These are phyloP conservation scores for Phytophthora agathidicida DNA, from an alignment of 352 stramenopile genomes.

Conservation along the genomic window DNA sequence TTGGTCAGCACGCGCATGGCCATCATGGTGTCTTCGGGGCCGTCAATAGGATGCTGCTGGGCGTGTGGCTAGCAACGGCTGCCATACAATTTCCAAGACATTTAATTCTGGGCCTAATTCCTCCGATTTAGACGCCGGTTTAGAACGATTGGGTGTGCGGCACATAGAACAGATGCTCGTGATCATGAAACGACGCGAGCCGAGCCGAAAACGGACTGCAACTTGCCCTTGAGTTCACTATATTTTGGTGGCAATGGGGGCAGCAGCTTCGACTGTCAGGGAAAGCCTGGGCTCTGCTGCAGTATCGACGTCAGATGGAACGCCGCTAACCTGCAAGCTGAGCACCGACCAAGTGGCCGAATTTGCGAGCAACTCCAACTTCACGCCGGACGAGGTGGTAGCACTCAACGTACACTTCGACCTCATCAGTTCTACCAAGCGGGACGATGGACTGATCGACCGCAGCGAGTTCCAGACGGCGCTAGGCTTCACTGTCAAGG, in stretches of 20 bases:
- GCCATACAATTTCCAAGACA: slow-evolving; percentile 12
- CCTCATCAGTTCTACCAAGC: slow-evolving; percentile 65
- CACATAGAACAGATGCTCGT: no score
- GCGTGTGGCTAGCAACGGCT: slow-evolving; percentile 33
- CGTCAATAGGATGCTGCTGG: slow-evolving; percentile 30
- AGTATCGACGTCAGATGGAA: background rate
- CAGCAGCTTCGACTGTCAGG: slow-evolving; percentile 65
- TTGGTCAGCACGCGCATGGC: slow-evolving; percentile 61
- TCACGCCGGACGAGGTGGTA: slow-evolving; percentile 63
- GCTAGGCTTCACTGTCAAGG: slow-evolving; percentile 77
- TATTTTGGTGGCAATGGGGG: slow-evolving; percentile 42
- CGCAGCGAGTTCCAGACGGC: slow-evolving; percentile 81
- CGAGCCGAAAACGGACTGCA: slow-evolving; percentile 14
- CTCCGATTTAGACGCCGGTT: slow-evolving; percentile 26
- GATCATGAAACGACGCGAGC: slow-evolving; percentile 19
- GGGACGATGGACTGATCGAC: slow-evolving; percentile 78
- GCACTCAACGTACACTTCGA: slow-evolving; percentile 70
- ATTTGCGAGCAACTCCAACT: slow-evolving; percentile 53
- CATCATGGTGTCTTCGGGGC: slow-evolving; percentile 46
- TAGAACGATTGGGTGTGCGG: slow-evolving; percentile 1
- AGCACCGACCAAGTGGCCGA: slow-evolving; percentile 50
- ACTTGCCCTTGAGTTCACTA: slow-evolving; percentile 1
- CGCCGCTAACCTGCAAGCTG: slow-evolving; percentile 59
- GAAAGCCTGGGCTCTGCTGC: slow-evolving; percentile 39
- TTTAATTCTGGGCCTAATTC: slow-evolving; percentile 10